Percentiles rank a stretch among this genome's conserved stretches.
These are phyloP conservation scores for Oenanthe sinensis DNA, from an alignment of 129 eudicot genomes.

Conservation along the genomic window DNA sequence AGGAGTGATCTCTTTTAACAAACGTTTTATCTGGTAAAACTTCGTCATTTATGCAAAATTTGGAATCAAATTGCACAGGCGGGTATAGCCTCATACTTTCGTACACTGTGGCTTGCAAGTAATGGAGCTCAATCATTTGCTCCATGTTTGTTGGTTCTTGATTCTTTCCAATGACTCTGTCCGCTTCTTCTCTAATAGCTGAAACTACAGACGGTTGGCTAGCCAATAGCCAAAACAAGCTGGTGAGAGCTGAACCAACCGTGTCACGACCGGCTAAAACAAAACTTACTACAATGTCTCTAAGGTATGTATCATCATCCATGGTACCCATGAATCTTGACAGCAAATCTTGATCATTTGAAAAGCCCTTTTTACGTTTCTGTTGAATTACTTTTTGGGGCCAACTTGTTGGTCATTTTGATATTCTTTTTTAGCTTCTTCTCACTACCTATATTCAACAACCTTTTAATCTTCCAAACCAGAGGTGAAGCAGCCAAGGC, in stretches of 20 bases:
- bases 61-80: conserved; percentile 82
- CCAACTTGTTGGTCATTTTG: conserved; percentile 35
- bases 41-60: conserved; percentile 58
- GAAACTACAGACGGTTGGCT: conserved; percentile 43
- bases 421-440: conserved; percentile 35
- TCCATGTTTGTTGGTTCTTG: conserved; percentile 20
- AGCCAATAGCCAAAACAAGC: conserved; percentile 52
- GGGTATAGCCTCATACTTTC: conserved; percentile 86
- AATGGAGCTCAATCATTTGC: conserved; percentile 47
- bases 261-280: conserved; percentile 82
- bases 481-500: conserved; percentile 50
- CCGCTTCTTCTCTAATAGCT: conserved; percentile 43
- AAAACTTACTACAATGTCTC: conserved; percentile 70
- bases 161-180: conserved; percentile 22
- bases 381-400: conserved; percentile 58
- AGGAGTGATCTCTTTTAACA: conserved; percentile 4
- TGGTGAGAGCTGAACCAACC: conserved; percentile 66
- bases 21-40: conserved; percentile 53
- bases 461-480: conserved; percentile 59
- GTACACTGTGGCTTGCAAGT: conserved; percentile 55
- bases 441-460: conserved; percentile 56
- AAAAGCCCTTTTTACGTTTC: conserved; percentile 32
- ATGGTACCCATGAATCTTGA: conserved; percentile 63
- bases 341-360: conserved; percentile 51
- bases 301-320: conserved; percentile 42